These are phyloP conservation scores for Verticillium tricorpus DNA, from an alignment of 2,329 filamentous ascomycete species.

Conservation along the genomic window DNA sequence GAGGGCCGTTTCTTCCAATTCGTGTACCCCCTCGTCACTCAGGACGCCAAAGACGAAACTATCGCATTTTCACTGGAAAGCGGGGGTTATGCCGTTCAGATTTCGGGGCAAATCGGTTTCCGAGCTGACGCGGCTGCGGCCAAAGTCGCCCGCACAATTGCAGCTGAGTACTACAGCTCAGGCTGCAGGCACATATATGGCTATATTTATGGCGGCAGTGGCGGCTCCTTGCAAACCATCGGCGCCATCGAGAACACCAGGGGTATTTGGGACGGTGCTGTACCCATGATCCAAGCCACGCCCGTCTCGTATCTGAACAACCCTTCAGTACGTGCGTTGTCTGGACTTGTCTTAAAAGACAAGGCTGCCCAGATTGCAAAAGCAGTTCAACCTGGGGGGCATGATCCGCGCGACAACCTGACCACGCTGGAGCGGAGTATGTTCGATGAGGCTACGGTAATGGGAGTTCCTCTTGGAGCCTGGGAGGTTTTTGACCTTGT, in stretches of 20 bases:
- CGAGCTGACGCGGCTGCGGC: conserved; percentile 17
- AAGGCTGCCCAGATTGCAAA: conserved; percentile 4
- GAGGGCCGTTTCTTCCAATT: conserved; percentile 17
- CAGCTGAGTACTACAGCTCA: conserved; percentile 10
- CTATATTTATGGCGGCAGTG: conserved; percentile 19
- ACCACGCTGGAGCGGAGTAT: conserved; percentile 1
- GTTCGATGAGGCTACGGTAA: conserved; percentile 4
- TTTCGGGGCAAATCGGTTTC: conserved; percentile 10
- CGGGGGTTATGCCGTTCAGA: conserved; percentile 15
- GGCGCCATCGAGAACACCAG: conserved; percentile 15
- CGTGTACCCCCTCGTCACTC: conserved; percentile 12
- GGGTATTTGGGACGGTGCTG: conserved; percentile 17
- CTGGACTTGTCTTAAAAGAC: conserved; percentile 4
- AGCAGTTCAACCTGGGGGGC: conserved; percentile 8
- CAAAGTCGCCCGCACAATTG: conserved; percentile 12
- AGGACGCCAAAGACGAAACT: conserved; percentile 5
- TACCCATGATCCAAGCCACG: conserved; percentile 13
- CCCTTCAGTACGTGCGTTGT: conserved; percentile 10
- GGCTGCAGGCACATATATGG: conserved; percentile 10
- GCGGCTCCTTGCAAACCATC: conserved; percentile 15
- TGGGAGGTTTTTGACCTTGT: conserved; percentile 10
- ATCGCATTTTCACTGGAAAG: conserved; percentile 14
- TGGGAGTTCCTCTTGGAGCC: conserved; percentile 4
- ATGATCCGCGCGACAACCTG: background rate
- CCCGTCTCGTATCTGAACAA: conserved; percentile 14